phyloP scores from a whole-genome alignment of 176 grass and related monocot genomes.

The Bothriochloa decipiens region DNA sequence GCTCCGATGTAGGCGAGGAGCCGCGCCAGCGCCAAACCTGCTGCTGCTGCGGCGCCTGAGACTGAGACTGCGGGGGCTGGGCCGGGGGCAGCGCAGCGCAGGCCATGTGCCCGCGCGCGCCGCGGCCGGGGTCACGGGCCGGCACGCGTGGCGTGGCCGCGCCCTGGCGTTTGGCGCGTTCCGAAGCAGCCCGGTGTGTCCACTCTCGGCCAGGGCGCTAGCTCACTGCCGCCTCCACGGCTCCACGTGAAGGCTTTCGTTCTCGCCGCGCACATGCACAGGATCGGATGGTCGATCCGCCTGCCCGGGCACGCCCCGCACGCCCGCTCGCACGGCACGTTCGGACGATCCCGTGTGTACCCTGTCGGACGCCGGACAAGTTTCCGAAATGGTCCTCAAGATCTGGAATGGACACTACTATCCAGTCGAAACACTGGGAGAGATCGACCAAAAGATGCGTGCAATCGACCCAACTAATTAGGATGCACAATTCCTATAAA shows the following conservation, averaged over 20 bases:
- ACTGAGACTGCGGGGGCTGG: no score
- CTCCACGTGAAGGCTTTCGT: conserved; percentile 10
- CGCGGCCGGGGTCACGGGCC: conserved; percentile 33
- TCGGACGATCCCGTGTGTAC: no score
- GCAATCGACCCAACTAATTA: not conserved
- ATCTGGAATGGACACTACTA: no score
- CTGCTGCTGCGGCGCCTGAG: no score
- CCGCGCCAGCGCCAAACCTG: no score
- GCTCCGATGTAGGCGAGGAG: no score
- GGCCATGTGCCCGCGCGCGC: conserved; percentile 12
- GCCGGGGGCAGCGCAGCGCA: not conserved
- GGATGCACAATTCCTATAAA: no score
- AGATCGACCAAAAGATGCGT: not conserved
- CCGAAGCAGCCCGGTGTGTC: not conserved
- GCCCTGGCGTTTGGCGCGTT: conserved; percentile 22
- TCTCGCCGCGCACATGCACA: not conserved
- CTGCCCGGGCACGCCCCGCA: not conserved
- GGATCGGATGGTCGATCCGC: not conserved
- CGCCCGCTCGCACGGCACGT: no score
- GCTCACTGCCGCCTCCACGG: not conserved
- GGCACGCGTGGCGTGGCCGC: not conserved
- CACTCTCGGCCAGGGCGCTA: not conserved
- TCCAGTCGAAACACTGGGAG: not conserved
- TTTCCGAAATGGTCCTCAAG: no score
- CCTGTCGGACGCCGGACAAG: no score